Conservation (phyloP, 2,329 filamentous ascomycete species). For the Conoideocrella luteorostrata region DNA sequence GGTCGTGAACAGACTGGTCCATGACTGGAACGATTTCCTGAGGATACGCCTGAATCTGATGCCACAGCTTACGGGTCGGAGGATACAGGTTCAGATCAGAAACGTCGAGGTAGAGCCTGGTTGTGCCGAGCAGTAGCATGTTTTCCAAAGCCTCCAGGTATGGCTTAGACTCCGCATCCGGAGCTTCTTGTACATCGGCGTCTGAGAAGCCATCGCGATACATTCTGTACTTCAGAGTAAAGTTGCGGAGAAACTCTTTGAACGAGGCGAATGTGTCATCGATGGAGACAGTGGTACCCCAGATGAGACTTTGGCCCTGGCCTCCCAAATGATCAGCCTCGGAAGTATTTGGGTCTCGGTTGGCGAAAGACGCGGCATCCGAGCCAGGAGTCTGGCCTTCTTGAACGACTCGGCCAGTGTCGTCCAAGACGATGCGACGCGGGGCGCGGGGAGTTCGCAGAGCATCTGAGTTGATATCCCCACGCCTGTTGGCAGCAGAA, state of each 20-base stretch:
- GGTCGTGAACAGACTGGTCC: conserved; percentile 89
- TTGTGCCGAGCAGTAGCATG: conserved; percentile 82
- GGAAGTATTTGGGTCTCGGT: conserved; percentile 74
- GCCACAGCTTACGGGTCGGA: conserved; percentile 86
- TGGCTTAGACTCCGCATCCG: conserved; percentile 70
- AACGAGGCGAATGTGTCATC: conserved; percentile 81
- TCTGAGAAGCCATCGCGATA: conserved; percentile 80
- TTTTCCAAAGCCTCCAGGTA: conserved; percentile 82
- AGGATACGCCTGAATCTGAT: conserved; percentile 89
- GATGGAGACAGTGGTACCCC: conserved; percentile 96
- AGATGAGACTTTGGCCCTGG: conserved; percentile 75
- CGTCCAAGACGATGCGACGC: conserved; percentile 53
- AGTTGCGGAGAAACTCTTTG: conserved; percentile 89
- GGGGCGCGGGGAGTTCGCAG: conserved; percentile 47
- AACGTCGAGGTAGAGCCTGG: conserved; percentile 80
- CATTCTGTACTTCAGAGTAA: conserved; percentile 88
- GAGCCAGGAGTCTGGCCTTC: conserved; percentile 46
- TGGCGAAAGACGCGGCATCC: conserved; percentile 55
- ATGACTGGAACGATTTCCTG: conserved; percentile 95
- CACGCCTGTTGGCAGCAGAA: conserved; percentile 53
- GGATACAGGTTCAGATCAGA: conserved; percentile 89
- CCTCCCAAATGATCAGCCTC: conserved; percentile 86
- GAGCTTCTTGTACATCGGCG: conserved; percentile 62
- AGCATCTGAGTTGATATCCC: conserved; percentile 81
- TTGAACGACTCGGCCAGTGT: conserved; percentile 50